Percentiles rank a stretch among this genome's conserved stretches.
Conservation (phyloP, 106 monocot genomes). For the Platanthera zijinensis region DNA sequence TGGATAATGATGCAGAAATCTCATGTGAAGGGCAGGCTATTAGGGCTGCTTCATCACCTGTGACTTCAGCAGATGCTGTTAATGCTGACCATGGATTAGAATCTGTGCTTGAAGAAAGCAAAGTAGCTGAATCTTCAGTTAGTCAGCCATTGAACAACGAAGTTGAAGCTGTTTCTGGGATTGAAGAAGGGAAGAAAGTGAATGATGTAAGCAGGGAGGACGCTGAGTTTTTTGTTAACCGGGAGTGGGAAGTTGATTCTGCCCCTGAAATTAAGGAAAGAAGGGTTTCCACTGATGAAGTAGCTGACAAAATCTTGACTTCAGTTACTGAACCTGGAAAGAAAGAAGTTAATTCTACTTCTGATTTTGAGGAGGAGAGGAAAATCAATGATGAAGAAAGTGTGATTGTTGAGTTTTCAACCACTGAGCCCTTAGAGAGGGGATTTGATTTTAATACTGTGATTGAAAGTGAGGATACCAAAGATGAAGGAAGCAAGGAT, state of each 20-base stretch:
- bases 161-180: conserved; percentile 4
- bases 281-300: neutral
- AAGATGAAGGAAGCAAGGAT: neutral
- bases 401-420: neutral
- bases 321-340: neutral
- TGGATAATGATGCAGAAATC: neutral
- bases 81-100: neutral
- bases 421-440: neutral
- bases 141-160: neutral
- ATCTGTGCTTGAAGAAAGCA: neutral
- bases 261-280: conserved; percentile 1
- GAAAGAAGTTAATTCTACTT: conserved; percentile 1
- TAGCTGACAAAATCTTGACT: neutral
- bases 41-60: neutral
- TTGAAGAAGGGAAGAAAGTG: neutral
- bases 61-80: neutral
- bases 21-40: neutral
- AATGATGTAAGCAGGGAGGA: neutral
- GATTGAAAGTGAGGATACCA: neutral
- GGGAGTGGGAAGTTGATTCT: conserved; percentile 1
- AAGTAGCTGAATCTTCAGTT: neutral
- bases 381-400: neutral
- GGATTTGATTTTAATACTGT: neutral
- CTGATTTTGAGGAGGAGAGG: neutral
- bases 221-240: neutral